Conservation (phyloP, 2,329 filamentous ascomycete genomes). For the Venturia carpophila region DNA sequence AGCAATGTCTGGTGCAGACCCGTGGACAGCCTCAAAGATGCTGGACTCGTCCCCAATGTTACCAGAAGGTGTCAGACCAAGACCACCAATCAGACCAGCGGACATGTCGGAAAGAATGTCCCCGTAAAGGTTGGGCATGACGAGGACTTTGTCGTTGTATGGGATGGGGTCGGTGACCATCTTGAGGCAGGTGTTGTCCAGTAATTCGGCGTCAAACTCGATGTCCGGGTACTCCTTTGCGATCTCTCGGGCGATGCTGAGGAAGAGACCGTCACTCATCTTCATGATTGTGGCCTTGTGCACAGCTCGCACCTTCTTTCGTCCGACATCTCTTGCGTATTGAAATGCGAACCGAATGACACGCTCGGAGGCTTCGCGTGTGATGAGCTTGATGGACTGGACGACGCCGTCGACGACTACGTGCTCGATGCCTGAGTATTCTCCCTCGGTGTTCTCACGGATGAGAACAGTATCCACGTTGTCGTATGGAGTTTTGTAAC, state of each 20-base stretch:
- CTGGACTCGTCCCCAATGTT: constrained; percentile 99
- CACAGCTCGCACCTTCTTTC: constrained; percentile 93
- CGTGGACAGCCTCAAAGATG: constrained; percentile 99
- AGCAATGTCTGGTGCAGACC: constrained; percentile 91
- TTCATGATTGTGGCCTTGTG: constrained; percentile 99
- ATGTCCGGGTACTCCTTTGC: constrained; percentile 93
- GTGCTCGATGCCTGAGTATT: constrained; percentile 99
- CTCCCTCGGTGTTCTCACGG: constrained; percentile 98
- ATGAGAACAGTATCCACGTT: constrained; percentile 95
- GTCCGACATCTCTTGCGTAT: constrained; percentile 86
- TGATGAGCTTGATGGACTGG: constrained; percentile 99
- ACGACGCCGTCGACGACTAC: constrained; percentile 96
- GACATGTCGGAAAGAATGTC: constrained; percentile 99
- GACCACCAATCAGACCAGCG: constrained; percentile 93
- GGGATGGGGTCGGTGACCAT: constrained; percentile 93
- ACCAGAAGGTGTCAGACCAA: constrained; percentile 92
- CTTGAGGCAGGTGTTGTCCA: constrained; percentile 99
- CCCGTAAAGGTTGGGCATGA: constrained; percentile 96
- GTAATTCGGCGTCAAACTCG: constrained; percentile 94
- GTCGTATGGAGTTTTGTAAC: constrained; percentile 98
- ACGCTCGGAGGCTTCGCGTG: constrained; percentile 85
- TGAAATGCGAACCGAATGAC: constrained; percentile 98
- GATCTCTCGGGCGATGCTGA: constrained; percentile 75
- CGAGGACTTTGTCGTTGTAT: constrained; percentile 98
- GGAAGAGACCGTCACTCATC: constrained; percentile 98